These are phyloP conservation scores for Cercophora scortea DNA, from an alignment of 495 filamentous ascomycete species.

Conservation along the genomic window DNA sequence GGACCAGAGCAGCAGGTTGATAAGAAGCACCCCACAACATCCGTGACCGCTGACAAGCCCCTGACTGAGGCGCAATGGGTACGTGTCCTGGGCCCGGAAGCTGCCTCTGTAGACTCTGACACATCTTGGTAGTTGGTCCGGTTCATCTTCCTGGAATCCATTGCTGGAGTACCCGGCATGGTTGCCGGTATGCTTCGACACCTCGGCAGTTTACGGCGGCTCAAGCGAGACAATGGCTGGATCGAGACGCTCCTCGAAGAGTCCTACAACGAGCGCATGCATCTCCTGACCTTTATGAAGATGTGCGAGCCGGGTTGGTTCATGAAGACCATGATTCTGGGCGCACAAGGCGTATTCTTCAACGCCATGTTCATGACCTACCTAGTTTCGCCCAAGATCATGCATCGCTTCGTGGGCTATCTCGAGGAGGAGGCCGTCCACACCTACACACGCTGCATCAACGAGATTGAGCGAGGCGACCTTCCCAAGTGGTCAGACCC, in stretches of 20 bases:
- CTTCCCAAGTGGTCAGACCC: conserved; percentile 69
- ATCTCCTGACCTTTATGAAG: conserved; percentile 89
- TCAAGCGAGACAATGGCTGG: conserved; percentile 96
- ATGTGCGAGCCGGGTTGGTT: conserved; percentile 84
- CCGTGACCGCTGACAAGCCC: conserved; percentile 33
- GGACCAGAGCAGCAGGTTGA: conserved; percentile 34
- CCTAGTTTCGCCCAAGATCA: conserved; percentile 79
- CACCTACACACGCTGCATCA: conserved; percentile 83
- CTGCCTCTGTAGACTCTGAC: too few relatives aligned
- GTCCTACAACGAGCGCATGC: conserved; percentile 93
- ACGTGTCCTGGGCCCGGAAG: background rate
- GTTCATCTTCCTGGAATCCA: conserved; percentile 88
- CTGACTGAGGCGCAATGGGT: conserved; percentile 42
- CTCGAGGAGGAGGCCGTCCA: conserved; percentile 95
- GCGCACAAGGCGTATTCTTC: conserved; percentile 81
- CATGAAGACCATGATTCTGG: conserved; percentile 82
- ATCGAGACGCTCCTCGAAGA: conserved; percentile 95
- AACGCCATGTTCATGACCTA: conserved; percentile 89
- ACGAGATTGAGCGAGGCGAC: conserved; percentile 75
- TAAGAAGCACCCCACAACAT: conserved; percentile 37
- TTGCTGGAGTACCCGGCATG: conserved; percentile 95
- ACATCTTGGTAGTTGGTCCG: conserved; percentile 48
- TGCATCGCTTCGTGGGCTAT: conserved; percentile 94
- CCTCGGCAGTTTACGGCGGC: conserved; percentile 67
- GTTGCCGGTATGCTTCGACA: conserved; percentile 92